phyloP scores from a whole-genome alignment of 2,329 filamentous ascomycete genomes.

The Claviceps digitariae region DNA sequence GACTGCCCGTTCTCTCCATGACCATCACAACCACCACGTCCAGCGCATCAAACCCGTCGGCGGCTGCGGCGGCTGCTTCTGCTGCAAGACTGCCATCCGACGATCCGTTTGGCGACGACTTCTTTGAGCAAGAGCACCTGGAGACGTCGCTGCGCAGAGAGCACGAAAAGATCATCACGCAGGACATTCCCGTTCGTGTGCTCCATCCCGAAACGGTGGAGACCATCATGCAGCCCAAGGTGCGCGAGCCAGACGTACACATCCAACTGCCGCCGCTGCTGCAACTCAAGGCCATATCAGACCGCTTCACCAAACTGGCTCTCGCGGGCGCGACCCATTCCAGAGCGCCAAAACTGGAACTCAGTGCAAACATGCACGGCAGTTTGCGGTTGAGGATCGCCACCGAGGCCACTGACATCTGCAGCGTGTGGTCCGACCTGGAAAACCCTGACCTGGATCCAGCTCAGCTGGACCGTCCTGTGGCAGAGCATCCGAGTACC shows the following conservation, averaged over 20 bases:
- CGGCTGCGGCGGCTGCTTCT: slow-evolving; percentile 12
- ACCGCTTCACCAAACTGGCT: slow-evolving; percentile 85
- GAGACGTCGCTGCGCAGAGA: slow-evolving; percentile 50
- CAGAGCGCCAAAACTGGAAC: slow-evolving; percentile 56
- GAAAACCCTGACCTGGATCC: slow-evolving; percentile 82
- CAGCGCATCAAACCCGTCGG: slow-evolving; percentile 21
- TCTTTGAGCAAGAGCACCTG: slow-evolving; percentile 36
- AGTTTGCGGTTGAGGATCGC: slow-evolving; percentile 64
- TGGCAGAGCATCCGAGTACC: slow-evolving; percentile 72
- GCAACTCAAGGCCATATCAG: slow-evolving; percentile 86
- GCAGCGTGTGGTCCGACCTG: slow-evolving; percentile 72
- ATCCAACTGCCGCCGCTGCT: slow-evolving; percentile 78
- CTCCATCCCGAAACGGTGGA: slow-evolving; percentile 74
- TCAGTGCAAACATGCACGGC: slow-evolving; percentile 92
- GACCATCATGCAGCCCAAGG: slow-evolving; percentile 82
- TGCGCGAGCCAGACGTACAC: slow-evolving; percentile 84
- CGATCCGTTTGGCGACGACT: slow-evolving; percentile 26
- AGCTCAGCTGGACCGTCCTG: slow-evolving; percentile 52
- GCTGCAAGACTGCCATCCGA: slow-evolving; percentile 18
- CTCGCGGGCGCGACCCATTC: slow-evolving; percentile 28
- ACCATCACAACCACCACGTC: slow-evolving; percentile 69
- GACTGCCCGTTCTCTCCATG: slow-evolving; percentile 72
- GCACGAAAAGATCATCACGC: slow-evolving; percentile 83
- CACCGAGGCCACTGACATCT: slow-evolving; percentile 75
- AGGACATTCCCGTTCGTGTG: slow-evolving; percentile 91